phyloP scores from a whole-genome alignment of 805 yeast species.

The Spathaspora girioi region DNA sequence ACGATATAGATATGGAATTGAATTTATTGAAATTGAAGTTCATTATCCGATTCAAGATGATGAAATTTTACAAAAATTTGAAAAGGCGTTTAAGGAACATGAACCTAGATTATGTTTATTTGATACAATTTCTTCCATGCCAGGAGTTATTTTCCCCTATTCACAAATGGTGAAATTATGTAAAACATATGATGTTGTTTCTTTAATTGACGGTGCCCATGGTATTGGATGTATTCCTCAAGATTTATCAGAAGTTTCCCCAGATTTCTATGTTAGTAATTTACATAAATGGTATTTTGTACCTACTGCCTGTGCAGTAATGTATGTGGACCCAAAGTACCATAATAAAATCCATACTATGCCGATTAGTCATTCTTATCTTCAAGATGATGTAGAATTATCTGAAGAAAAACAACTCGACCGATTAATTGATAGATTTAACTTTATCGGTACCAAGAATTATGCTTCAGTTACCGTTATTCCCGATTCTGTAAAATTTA shows the following conservation, averaged over 20 bases:
- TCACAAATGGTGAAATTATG: conserved; percentile 45
- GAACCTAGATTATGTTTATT: conserved; percentile 43
- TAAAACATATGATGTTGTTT: conserved; percentile 41
- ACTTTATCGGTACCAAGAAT: conserved; percentile 47
- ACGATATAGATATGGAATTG: conserved; percentile 23
- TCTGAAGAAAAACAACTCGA: conserved; percentile 16
- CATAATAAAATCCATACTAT: conserved; percentile 50
- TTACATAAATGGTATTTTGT: conserved; percentile 67
- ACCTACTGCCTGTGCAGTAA: conserved; percentile 55
- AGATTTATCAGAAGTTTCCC: conserved; percentile 38
- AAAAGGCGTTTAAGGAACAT: conserved; percentile 15
- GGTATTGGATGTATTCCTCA: conserved; percentile 50
- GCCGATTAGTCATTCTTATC: conserved; percentile 53
- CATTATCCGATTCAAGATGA: conserved; percentile 43
- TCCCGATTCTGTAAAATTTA: conserved; percentile 50
- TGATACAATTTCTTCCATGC: conserved; percentile 62
- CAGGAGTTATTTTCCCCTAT: conserved; percentile 59
- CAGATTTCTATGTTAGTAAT: conserved; percentile 61
- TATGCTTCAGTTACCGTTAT: conserved; percentile 42
- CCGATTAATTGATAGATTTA: conserved; percentile 44
- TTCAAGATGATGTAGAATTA: conserved; percentile 26
- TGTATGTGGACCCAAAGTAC: conserved; percentile 53
- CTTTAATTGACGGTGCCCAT: conserved; percentile 74
- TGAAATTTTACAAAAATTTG: conserved; percentile 22
- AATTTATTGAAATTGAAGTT: conserved; percentile 33